Base-by-base conservation (phyloP, 169 alveolate species). In the Ichthyophthirius multifiliis region DNA sequence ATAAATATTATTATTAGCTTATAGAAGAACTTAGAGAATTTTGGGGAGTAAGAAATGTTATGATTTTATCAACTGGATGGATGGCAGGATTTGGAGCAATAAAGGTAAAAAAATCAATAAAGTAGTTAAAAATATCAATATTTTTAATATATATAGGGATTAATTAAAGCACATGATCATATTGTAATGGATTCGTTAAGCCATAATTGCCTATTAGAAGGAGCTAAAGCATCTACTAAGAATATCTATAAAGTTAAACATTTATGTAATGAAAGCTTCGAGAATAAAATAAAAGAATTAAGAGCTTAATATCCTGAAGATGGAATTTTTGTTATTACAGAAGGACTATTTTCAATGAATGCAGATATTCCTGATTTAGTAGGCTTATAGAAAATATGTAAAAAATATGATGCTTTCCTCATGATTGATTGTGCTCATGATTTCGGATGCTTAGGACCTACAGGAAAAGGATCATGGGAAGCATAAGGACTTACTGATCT, bases 391-490 rank as follows among this genome's bases (percentile, higher is more conserved):
- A 13, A 39, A 32, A 71, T 81, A 15, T 47, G 76, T 6, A 65
- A 45, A 41, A 67, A 81, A 55, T 55, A 81, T 23, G 86, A 81
- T 39, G 86, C 86, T 18, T 81, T 81, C 35, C 64, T 81, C 23
- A 43, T 81, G 64, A 81, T 81, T 16, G 86, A 81, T 71, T 67
- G 76, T 43, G 86, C 86, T 7, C 86, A 81, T 30, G 86, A 81
- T 32, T 81, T 81, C 65, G 86, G 86, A 71, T 81, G 86, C 16
- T 71, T 81, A 82, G 86, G 86, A 12, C 45, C 63, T 10, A 81
- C 75, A 16, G 86, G 86, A 30, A 81, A 71, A 20, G 86, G 86
- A 71, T 44, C 39, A 15, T 81, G 67, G 76, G 86, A 81, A 41
- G 76, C 62, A 0, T 31, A 48, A 41, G 86, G 86, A 27, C 43